These are phyloP conservation scores for Spathaspora girioi DNA, from an alignment of 805 yeast species.

Conservation along the genomic window DNA sequence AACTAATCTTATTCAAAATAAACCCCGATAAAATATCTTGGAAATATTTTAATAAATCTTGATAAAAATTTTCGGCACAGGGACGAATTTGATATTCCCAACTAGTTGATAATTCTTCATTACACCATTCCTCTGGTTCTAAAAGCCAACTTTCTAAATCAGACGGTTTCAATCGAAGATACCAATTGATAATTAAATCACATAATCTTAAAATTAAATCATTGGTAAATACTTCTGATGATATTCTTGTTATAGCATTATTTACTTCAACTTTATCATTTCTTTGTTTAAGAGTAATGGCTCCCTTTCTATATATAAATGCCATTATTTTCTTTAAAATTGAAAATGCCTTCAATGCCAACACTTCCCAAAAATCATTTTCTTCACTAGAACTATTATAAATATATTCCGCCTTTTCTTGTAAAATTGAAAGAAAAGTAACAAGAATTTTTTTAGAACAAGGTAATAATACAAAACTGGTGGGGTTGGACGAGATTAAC, in stretches of 20 bases:
- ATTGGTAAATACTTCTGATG: constrained; percentile 55
- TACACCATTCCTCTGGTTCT: constrained; percentile 93
- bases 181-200: constrained; percentile 67
- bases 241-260: constrained; percentile 50
- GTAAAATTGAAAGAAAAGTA: constrained; percentile 56
- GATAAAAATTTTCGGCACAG: constrained; percentile 82
- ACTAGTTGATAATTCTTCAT: constrained; percentile 69
- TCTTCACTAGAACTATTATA: constrained; percentile 52
- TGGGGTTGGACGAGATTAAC: constrained; percentile 57
- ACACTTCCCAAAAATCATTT: constrained; percentile 67
- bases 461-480: constrained; percentile 68
- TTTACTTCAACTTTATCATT: constrained; percentile 63
- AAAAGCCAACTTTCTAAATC: constrained; percentile 79
- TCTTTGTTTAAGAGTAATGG: constrained; percentile 59
- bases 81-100: constrained; percentile 85
- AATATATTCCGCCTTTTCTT: constrained; percentile 61
- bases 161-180: constrained; percentile 65
- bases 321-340: constrained; percentile 63
- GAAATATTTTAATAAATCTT: constrained; percentile 65
- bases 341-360: constrained; percentile 63
- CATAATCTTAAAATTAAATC: constrained; percentile 55
- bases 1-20: constrained; percentile 57
- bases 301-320: constrained; percentile 62
- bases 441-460: constrained; percentile 58
- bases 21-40: constrained; percentile 51